These are phyloP conservation scores for Neofusicoccum sp. DNA, from an alignment of 2,329 filamentous ascomycete species.

Conservation along the genomic window DNA sequence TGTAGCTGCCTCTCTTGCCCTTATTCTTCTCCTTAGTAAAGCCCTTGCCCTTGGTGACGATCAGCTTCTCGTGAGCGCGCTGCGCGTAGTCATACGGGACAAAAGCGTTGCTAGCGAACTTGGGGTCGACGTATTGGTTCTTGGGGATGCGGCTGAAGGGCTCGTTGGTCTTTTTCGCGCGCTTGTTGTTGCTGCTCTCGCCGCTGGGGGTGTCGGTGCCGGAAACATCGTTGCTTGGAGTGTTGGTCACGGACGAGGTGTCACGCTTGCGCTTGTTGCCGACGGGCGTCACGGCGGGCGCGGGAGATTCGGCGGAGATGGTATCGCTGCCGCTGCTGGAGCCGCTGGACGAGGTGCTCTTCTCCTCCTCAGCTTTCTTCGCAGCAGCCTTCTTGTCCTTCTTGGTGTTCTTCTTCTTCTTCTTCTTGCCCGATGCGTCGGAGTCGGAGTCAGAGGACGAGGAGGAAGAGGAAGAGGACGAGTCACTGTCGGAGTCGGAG, in stretches of 20 bases:
- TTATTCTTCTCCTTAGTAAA: slow-evolving; percentile 99
- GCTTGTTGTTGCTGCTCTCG: slow-evolving; percentile 31
- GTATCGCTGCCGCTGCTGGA: slow-evolving; percentile 46
- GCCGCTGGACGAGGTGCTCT: slow-evolving; percentile 25
- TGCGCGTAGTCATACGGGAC: slow-evolving; percentile 85
- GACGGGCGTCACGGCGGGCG: slow-evolving; percentile 31
- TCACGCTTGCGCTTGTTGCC: slow-evolving; percentile 48
- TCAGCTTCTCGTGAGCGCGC: slow-evolving; percentile 82
- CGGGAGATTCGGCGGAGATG: slow-evolving; percentile 30
- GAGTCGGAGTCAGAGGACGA: slow-evolving; percentile 16
- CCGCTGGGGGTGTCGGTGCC: slow-evolving; percentile 25
- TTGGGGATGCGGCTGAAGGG: slow-evolving; percentile 79
- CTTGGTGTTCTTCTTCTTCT: not conserved
- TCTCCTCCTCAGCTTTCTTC: slow-evolving; percentile 6
- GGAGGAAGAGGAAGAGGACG: slow-evolving; percentile 25
- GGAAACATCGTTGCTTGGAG: slow-evolving; percentile 30
- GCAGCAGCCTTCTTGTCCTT: slow-evolving; percentile 8
- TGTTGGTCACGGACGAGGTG: slow-evolving; percentile 36
- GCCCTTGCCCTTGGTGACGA: slow-evolving; percentile 89
- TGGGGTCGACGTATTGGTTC: slow-evolving; percentile 68
- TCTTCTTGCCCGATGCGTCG: not conserved
- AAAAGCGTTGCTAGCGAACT: slow-evolving; percentile 78
- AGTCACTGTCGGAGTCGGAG: slow-evolving; percentile 20
- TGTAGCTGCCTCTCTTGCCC: slow-evolving; percentile 75
- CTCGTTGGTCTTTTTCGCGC: slow-evolving; percentile 59